Evolutionary conservation across 768 basidiomycete species (phyloP).

Genomic region (Suillus placidus): DNA sequence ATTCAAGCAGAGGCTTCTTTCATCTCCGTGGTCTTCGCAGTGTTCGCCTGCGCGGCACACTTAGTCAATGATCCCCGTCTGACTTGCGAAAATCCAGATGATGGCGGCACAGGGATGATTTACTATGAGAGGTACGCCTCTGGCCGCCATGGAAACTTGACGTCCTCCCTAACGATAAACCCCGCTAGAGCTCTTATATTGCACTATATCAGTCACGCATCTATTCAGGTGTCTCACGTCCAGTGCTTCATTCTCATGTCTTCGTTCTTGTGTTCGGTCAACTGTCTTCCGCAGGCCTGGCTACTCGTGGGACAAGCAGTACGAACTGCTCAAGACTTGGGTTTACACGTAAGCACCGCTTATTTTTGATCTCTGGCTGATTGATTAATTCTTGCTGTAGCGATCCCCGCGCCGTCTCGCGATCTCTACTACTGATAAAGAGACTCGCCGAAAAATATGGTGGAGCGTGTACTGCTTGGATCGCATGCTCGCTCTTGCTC

Average conservation of each 20-base stretch:
- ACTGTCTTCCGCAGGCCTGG: slow-evolving; percentile 95
- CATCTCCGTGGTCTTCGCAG: slow-evolving; percentile 80
- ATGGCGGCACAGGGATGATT: slow-evolving; percentile 87
- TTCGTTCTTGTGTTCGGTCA: slow-evolving; percentile 89
- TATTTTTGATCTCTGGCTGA: slow-evolving; percentile 10
- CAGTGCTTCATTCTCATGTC: slow-evolving; percentile 90
- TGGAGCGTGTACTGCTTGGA: slow-evolving; percentile 92
- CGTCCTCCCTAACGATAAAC: slow-evolving; percentile 6
- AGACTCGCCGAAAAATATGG: slow-evolving; percentile 90
- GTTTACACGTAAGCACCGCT: slow-evolving; percentile 76
- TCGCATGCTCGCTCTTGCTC: slow-evolving; percentile 88
- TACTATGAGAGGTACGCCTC: slow-evolving; percentile 79
- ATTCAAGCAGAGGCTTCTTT: slow-evolving; percentile 72
- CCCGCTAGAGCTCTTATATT: slow-evolving; percentile 75
- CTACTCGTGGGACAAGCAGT: slow-evolving; percentile 89
- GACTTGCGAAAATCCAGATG: slow-evolving; percentile 59
- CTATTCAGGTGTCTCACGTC: slow-evolving; percentile 83
- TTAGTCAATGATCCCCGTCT: slow-evolving; percentile 76
- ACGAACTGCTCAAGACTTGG: slow-evolving; percentile 87
- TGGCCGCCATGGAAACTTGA: slow-evolving; percentile 6
- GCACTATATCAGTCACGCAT: slow-evolving; percentile 90
- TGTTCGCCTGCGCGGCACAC: slow-evolving; percentile 87
- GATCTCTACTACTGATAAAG: slow-evolving; percentile 78
- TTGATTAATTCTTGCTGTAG: slow-evolving; percentile 42
- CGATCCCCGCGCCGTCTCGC: slow-evolving; percentile 79